phyloP scores from a whole-genome alignment of 208 protist genomes.

The Crithidia fasciculata region DNA sequence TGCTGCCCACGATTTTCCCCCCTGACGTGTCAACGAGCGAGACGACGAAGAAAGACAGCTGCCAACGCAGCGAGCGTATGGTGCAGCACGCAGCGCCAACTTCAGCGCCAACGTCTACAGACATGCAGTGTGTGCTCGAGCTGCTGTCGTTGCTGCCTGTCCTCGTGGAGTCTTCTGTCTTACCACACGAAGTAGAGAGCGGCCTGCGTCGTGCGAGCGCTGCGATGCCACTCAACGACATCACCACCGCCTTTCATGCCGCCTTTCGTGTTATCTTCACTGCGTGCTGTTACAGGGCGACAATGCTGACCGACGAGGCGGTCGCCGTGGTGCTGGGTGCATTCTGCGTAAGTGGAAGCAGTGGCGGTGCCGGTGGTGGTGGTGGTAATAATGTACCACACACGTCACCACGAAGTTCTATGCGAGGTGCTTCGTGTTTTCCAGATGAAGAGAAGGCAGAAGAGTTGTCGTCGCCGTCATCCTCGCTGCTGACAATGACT shows the following conservation, averaged over 20 bases:
- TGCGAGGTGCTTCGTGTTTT: no score
- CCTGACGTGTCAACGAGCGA: no score
- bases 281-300: slow-evolving; percentile 19
- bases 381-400: no score
- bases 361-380: no score
- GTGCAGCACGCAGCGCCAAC: background rate
- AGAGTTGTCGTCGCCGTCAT: background rate
- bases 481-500: background rate
- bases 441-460: background rate
- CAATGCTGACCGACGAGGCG: slow-evolving; percentile 5
- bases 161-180: slow-evolving; percentile 17
- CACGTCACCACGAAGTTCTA: no score
- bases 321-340: slow-evolving; percentile 4
- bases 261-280: slow-evolving; percentile 30
- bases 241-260: slow-evolving; percentile 1
- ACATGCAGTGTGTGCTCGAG: slow-evolving; percentile 27
- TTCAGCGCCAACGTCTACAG: background rate
- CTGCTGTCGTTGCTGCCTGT: slow-evolving; percentile 30
- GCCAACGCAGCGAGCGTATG: no score
- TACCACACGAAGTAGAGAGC: slow-evolving; percentile 15
- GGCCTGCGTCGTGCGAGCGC: slow-evolving; percentile 25
- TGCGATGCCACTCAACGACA: background rate
- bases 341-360: background rate
- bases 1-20: no score
- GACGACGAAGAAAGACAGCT: no score